Evolutionary conservation across 805 yeast genomes (phyloP).

Genomic region (Metschnikowia amazonensis): DNA sequence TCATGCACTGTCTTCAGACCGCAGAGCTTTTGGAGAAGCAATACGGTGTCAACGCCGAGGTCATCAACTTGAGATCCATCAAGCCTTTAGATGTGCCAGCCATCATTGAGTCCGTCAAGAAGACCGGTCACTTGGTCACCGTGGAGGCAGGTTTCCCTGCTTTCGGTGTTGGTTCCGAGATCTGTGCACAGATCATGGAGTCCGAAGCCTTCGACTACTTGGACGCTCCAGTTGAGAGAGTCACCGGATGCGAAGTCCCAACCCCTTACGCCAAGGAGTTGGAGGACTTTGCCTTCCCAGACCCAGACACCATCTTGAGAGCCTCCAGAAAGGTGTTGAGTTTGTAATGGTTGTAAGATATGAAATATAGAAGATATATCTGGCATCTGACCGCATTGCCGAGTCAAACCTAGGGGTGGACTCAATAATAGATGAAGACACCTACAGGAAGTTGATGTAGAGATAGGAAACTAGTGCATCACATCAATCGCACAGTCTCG

Average conservation of each 20-base stretch:
- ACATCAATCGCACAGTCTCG: background rate
- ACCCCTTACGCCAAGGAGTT: conserved; percentile 96
- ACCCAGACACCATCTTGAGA: conserved; percentile 81
- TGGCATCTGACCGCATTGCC: background rate
- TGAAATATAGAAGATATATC: conserved; percentile 1
- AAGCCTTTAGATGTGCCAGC: conserved; percentile 92
- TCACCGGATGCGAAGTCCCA: conserved; percentile 99
- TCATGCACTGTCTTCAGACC: conserved; percentile 79
- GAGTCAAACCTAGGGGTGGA: too few relatives aligned
- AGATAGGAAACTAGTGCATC: background rate
- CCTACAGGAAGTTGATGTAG: too few relatives aligned
- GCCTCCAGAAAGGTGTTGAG: conserved; percentile 79
- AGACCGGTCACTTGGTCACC: conserved; percentile 93
- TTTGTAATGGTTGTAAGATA: conserved; percentile 37
- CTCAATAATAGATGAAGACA: too few relatives aligned
- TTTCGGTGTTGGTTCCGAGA: conserved; percentile 98
- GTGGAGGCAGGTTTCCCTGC: conserved; percentile 98
- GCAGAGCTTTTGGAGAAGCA: conserved; percentile 83
- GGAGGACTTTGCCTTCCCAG: conserved; percentile 99
- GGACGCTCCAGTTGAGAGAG: conserved; percentile 98
- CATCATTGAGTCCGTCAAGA: conserved; percentile 83
- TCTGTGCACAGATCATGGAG: conserved; percentile 97
- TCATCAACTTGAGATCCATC: conserved; percentile 91
- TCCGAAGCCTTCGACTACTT: conserved; percentile 96
- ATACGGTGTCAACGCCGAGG: conserved; percentile 88